Evolutionary conservation across 495 filamentous ascomycete species (phyloP), one percentile per base, ranked within the genome.

Genomic region (Penicillium lagena): DNA sequence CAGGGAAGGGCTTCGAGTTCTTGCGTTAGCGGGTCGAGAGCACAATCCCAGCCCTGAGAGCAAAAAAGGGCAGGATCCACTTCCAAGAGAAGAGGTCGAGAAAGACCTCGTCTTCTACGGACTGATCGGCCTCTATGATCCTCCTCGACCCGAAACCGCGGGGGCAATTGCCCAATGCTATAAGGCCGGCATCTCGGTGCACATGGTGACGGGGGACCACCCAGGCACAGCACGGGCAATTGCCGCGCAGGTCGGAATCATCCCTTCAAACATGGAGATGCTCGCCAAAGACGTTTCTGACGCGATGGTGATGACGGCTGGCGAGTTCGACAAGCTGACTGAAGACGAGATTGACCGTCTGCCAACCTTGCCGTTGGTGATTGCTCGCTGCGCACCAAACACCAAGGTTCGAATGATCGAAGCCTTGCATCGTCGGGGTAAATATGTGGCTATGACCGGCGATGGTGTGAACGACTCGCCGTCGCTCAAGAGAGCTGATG

Each of bases 401-500:
- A 87, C 83, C 15, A 89, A 88, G 58, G 79, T 89, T 29, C 80
- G 85, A 38, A 87, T 90, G 79, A 84, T 93, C 29, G 80, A 87
- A 39, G 82, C 83, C 5, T 60, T 90, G 42, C 84, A 87, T 46
- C 75, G 83, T 35, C 67, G 83, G 38, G 76, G 77, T 29, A 55
- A 65, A 22, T 83, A 86, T 49, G 83, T 79, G n/a, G 87, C 83
- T 29, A 88, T 94, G 76, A 90, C 88, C n/a, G 88, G 89, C 58
- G 88, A 93, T 46, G 88, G 89, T 46, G 87, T 93, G 43, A 95
- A 95, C 57, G 89, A 93, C 61, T 82, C 85, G 4, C 87, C 88
- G 1, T 86, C 86, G 1, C 68, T 95, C 15, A 88, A 87, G 59
- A 76, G 80, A 28, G 85, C 89, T 12, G 87, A 95, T 62, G 79